Conservation (phyloP, 257 asterid species). For the Thymus mandschuricus region DNA sequence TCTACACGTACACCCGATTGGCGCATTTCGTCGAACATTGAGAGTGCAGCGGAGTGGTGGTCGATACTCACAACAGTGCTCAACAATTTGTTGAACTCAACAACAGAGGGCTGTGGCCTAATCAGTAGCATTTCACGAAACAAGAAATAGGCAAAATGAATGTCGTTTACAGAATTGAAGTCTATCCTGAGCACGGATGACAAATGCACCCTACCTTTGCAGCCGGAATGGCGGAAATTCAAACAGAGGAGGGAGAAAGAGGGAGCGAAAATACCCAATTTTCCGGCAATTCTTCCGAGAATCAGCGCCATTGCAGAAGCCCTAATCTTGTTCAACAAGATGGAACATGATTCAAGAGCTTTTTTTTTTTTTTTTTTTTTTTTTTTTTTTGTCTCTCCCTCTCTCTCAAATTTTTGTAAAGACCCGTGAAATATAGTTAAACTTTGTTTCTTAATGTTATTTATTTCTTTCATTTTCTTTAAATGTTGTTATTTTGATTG, state of each 20-base stretch:
- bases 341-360: not conserved
- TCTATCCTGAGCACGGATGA: slow-evolving; percentile 13
- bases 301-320: slow-evolving; percentile 10
- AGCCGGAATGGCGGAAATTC: too few relatives aligned
- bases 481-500: too few relatives aligned
- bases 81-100: slow-evolving; percentile 15
- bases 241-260: not conserved
- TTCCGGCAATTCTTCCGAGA: not conserved
- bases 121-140: slow-evolving; percentile 27
- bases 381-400: too few relatives aligned
- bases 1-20: slow-evolving; percentile 4
- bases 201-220: not conserved
- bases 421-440: too few relatives aligned
- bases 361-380: too few relatives aligned
- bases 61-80: slow-evolving; percentile 2
- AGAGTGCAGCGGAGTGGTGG: not conserved
- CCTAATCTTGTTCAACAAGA: not conserved
- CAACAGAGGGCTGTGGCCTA: slow-evolving; percentile 26
- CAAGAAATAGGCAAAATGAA: slow-evolving; percentile 9
- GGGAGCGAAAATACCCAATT: not conserved
- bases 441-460: too few relatives aligned
- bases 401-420: too few relatives aligned
- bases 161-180: slow-evolving; percentile 8
- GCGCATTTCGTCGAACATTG: slow-evolving; percentile 28
- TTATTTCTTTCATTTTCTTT: too few relatives aligned